phyloP scores from a whole-genome alignment of 2,329 filamentous ascomycete species.

The Paecilomyces sp. region DNA sequence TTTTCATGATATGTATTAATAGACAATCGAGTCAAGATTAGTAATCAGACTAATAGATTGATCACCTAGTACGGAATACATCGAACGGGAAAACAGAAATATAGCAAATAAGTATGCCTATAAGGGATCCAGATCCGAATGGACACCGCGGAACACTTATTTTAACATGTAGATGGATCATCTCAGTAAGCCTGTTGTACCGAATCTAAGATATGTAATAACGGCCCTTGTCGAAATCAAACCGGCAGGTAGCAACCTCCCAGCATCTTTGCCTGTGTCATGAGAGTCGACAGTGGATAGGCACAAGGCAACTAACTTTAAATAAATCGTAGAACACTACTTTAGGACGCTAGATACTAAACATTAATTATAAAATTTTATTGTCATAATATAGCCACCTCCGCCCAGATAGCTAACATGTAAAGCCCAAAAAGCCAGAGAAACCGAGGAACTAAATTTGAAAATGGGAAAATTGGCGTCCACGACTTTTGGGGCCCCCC shows the following conservation, averaged over 20 bases:
- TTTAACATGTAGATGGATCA: too few species aligned
- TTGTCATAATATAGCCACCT: not conserved
- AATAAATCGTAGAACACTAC: not conserved
- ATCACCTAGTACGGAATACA: not conserved
- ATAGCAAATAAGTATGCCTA: too few species aligned
- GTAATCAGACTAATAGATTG: not conserved
- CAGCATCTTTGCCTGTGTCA: too few species aligned
- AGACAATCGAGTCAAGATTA: not conserved
- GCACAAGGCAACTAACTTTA: not conserved
- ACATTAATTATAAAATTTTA: not conserved
- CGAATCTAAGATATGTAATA: too few species aligned
- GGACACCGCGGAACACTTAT: too few species aligned
- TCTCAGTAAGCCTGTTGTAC: too few species aligned
- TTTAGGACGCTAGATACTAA: not conserved
- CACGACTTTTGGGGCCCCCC: not conserved
- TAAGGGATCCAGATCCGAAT: too few species aligned
- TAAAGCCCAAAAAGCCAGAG: not conserved
- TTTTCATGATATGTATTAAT: not conserved
- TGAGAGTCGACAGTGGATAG: too few species aligned
- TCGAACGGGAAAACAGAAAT: too few species aligned
- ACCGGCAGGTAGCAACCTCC: too few species aligned
- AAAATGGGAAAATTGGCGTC: not conserved
- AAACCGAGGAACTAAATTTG: not conserved
- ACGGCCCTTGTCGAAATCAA: too few species aligned
- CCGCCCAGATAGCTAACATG: not conserved